A percentile compares a stretch with the other conserved stretches of the same genome.
Conservation (phyloP, 23 red algal genomes). For the Chondrus crispus region DNA sequence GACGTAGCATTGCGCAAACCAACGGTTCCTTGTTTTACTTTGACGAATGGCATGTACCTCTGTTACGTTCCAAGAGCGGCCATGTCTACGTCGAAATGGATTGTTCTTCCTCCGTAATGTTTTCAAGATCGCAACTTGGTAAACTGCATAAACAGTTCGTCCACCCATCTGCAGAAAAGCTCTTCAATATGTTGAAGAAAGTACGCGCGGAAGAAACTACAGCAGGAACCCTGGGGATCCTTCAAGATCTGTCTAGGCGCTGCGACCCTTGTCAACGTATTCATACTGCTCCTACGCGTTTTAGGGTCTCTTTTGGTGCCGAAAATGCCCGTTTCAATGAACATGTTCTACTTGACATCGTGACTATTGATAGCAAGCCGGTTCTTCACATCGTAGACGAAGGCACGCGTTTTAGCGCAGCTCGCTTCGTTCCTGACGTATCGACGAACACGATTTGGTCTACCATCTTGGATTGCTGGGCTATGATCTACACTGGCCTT, state of each 20-base stretch:
- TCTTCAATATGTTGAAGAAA: conserved; percentile 12
- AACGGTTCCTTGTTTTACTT: not conserved
- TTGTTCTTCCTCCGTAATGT: not conserved
- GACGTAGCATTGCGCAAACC: not conserved
- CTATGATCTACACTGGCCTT: not conserved
- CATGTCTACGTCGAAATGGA: not conserved
- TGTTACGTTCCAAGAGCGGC: not conserved
- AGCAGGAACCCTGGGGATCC: conserved; percentile 6
- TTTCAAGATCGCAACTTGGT: not conserved
- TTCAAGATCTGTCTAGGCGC: conserved; percentile 3
- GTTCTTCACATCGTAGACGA: conserved; percentile 35
- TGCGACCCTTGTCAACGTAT: conserved; percentile 38
- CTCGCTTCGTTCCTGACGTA: conserved; percentile 1
- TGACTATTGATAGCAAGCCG: conserved; percentile 35
- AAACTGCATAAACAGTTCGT: conserved; percentile 10
- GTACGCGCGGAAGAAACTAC: conserved; percentile 20
- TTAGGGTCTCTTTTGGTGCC: not conserved
- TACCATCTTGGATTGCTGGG: conserved; percentile 4
- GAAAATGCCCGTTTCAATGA: conserved; percentile 39
- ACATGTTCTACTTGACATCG: conserved; percentile 8
- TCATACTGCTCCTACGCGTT: conserved; percentile 6
- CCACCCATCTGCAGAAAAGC: conserved; percentile 1
- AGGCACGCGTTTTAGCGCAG: conserved; percentile 31
- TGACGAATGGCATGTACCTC: conserved; percentile 8
- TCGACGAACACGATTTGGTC: conserved; percentile 13